A percentile compares a stretch with the other conserved stretches of the same genome.
Evolutionary conservation across 768 basidiomycete genomes (phyloP).

Genomic region (Pluteus cervinus): DNA sequence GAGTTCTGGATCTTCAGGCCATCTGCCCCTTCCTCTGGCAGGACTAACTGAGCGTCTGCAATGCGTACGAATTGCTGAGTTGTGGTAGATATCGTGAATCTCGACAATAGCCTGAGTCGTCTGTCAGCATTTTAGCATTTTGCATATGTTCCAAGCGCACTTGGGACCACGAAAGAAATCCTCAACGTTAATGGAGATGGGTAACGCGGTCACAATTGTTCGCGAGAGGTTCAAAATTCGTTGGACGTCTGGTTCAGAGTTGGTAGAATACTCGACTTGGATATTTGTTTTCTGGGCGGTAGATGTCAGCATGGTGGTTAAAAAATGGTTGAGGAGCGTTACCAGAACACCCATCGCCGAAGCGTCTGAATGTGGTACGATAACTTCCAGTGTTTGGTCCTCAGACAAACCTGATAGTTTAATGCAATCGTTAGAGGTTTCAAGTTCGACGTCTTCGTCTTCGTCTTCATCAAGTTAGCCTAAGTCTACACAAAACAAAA

Average conservation of each 20-base stretch:
- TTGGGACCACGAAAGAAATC: conserved; percentile 89
- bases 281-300: conserved; percentile 57
- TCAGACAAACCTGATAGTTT: conserved; percentile 41
- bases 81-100: conserved; percentile 84
- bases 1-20: conserved; percentile 49
- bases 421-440: conserved; percentile 37
- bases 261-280: conserved; percentile 63
- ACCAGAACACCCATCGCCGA: conserved; percentile 60
- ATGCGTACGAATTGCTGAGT: conserved; percentile 78
- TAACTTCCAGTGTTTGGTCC: conserved; percentile 39
- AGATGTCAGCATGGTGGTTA: too few relatives aligned
- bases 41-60: conserved; percentile 48
- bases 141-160: conserved; percentile 34
- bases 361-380: conserved; percentile 62
- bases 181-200: conserved; percentile 90
- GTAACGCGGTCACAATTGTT: conserved; percentile 62
- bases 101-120: conserved; percentile 83
- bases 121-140: too few relatives aligned
- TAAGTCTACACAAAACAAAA: background rate
- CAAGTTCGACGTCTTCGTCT: conserved; percentile 18
- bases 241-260: conserved; percentile 39
- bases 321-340: conserved; percentile 19
- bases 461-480: conserved; percentile 4
- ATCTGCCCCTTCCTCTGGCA: conserved; percentile 34
- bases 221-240: conserved; percentile 52